A percentile compares a stretch with the other conserved stretches of the same genome.
phyloP scores from a whole-genome alignment of 1,284 basidiomycete species.

The Pisolithus thermaeus region DNA sequence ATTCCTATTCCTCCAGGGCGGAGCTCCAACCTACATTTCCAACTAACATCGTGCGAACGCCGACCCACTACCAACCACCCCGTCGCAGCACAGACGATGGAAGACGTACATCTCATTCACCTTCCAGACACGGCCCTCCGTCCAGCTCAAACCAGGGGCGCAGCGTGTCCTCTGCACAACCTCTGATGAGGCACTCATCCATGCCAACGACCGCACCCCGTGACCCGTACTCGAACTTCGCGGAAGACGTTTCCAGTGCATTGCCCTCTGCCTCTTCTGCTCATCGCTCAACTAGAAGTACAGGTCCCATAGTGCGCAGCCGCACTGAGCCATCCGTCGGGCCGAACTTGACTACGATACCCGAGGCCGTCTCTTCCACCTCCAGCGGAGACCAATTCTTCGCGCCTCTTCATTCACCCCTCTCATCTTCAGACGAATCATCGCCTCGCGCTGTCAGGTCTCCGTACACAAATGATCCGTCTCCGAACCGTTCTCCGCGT shows the following conservation, averaged over 20 bases:
- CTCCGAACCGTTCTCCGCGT: constrained; percentile 11
- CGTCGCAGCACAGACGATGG: constrained; percentile 20
- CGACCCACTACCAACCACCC: constrained; percentile 28
- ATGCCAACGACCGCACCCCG: constrained; percentile 22
- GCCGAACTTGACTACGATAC: constrained; percentile 28
- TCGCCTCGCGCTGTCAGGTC: background rate
- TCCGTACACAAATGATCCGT: background rate
- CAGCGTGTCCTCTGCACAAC: constrained; percentile 9
- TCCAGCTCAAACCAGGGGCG: constrained; percentile 9
- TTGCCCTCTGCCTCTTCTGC: constrained; percentile 36
- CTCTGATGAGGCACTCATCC: constrained; percentile 24
- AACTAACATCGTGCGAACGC: constrained; percentile 57
- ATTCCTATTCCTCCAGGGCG: constrained; percentile 40
- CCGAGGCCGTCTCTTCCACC: constrained; percentile 26
- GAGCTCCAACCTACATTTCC: constrained; percentile 63
- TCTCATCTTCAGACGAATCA: constrained; percentile 11
- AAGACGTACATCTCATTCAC: constrained; percentile 15
- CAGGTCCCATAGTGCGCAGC: constrained; percentile 21
- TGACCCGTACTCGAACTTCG: constrained; percentile 32
- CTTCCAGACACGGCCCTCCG: constrained; percentile 18
- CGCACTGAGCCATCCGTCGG: constrained; percentile 29
- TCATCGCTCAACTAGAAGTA: constrained; percentile 6
- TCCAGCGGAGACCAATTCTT: constrained; percentile 25
- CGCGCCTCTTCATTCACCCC: constrained; percentile 16
- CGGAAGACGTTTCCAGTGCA: constrained; percentile 52